Base-by-base conservation (phyloP, 495 filamentous ascomycete species). In the Talaromyces proteolyticus region DNA sequence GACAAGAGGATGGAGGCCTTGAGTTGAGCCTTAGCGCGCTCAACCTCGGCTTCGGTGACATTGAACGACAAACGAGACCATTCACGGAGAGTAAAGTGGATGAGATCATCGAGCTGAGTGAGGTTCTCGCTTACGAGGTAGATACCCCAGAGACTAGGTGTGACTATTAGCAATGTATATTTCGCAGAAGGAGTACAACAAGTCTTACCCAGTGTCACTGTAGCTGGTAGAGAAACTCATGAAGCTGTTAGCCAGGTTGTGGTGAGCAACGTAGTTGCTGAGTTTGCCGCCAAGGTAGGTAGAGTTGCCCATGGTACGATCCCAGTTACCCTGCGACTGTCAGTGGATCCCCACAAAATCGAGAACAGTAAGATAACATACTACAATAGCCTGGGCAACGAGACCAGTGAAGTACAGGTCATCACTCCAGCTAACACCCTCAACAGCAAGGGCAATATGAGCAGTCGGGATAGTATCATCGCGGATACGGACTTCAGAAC, bases 201-300 rank as follows among this genome's bases (percentile, higher is more conserved):
- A 53, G 42, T 58, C 81, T 75, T 80, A 96, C 91, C 91, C 93
- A 66, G 93, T 97, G 73, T 99, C 93, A 66, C 89, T 95, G 75
- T 99, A 99, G 77, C 89, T 95, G 42, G 93, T 99, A 59, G 89
- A 95, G 76, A 99, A 99, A 81, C 87, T 92, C 93, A 99, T 99
- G 83, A 95, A 97, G 79, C 89, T 95, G 75, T 93, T 99, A 62
- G 92, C 92, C 45, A 99, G 82, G 63, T 90, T 82, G 72, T 97
- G 79, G 74, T 95, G 79, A 79, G 92, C 84, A 51, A 99, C 85
- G 57, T 93, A 86, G 51, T 82, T 81, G 79, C 89, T 94, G 62
- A 99, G 88, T 80, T 92, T 96, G 89, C 89, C 95, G 56, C 93
- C 94, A 55, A 96, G 82, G 77, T 95, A 91, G 44, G 91, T 80